phyloP scores from a whole-genome alignment of 179 eudicot genomes.

The Beta corolliflora region DNA sequence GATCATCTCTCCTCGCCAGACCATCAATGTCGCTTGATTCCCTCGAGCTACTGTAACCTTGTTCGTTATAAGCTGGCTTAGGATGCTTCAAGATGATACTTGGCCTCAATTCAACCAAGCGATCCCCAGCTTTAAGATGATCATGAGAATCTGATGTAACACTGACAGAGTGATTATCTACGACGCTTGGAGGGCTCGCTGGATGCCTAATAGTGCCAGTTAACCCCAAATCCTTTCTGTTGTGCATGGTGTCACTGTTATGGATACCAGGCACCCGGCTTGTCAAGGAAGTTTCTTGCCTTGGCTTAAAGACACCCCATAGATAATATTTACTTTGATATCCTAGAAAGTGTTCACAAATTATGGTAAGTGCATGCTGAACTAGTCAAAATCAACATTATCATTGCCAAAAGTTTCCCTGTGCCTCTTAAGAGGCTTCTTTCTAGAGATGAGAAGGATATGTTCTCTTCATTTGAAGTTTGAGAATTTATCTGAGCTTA shows the following conservation, averaged over 20 bases:
- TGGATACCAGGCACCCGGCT: not conserved
- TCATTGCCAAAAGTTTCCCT: not conserved
- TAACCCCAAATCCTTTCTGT: not conserved
- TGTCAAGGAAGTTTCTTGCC: slow-evolving; percentile 9
- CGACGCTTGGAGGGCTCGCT: slow-evolving; percentile 9
- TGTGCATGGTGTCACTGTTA: not conserved
- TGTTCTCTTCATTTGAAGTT: too few relatives aligned
- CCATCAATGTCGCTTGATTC: not conserved
- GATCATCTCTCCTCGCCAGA: not conserved
- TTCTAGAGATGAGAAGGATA: too few relatives aligned
- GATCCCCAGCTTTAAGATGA: not conserved
- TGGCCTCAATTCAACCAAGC: not conserved
- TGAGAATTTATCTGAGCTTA: too few relatives aligned
- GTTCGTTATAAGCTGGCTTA: not conserved
- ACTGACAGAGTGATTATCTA: not conserved
- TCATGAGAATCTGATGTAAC: not conserved
- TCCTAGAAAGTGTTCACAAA: slow-evolving; percentile 27
- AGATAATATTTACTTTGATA: slow-evolving; percentile 38
- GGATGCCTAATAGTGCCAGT: not conserved
- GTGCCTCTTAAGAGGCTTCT: not conserved
- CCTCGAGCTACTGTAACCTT: not conserved
- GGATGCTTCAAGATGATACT: not conserved
- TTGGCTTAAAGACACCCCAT: slow-evolving; percentile 44
- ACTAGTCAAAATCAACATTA: not conserved
- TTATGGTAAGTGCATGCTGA: not conserved